A percentile compares a stretch with the other conserved stretches of the same genome.
phyloP scores from a whole-genome alignment of 306 rosid species.

The Inga laurina region DNA sequence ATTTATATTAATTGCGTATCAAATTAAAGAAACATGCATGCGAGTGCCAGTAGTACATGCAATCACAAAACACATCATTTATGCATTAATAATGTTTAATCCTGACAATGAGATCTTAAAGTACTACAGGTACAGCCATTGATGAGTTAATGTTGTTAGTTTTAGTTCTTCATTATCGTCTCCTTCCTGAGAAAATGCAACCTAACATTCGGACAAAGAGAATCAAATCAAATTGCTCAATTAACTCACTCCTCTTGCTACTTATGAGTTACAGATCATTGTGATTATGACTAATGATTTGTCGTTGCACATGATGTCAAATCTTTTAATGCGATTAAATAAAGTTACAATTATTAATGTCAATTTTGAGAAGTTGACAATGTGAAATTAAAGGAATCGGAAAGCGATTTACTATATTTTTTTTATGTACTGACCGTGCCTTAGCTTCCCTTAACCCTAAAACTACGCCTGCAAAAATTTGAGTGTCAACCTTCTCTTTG shows the following conservation, averaged over 20 bases:
- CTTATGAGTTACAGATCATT: constrained; percentile 42
- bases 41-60: constrained; percentile 32
- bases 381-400: constrained; percentile 32
- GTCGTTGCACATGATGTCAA: constrained; percentile 35
- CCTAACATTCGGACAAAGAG: constrained; percentile 67
- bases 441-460: constrained; percentile 56
- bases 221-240: constrained; percentile 57
- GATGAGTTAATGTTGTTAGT: constrained; percentile 31
- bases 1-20: background rate
- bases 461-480: constrained; percentile 58
- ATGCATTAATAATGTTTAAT: constrained; percentile 4
- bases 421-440: constrained; percentile 41
- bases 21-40: constrained; percentile 22
- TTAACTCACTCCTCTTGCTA: constrained; percentile 4
- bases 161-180: constrained; percentile 40
- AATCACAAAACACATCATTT: constrained; percentile 26
- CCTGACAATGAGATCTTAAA: constrained; percentile 45
- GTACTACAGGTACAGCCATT: constrained; percentile 65
- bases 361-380: constrained; percentile 52
- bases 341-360: constrained; percentile 21
- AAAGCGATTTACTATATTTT: constrained; percentile 34
- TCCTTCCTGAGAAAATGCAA: constrained; percentile 42
- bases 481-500: constrained; percentile 19
- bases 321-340: background rate
- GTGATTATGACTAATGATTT: background rate